Conservation (phyloP, 2,329 filamentous ascomycete species). For the Calonectria ilicicola region DNA sequence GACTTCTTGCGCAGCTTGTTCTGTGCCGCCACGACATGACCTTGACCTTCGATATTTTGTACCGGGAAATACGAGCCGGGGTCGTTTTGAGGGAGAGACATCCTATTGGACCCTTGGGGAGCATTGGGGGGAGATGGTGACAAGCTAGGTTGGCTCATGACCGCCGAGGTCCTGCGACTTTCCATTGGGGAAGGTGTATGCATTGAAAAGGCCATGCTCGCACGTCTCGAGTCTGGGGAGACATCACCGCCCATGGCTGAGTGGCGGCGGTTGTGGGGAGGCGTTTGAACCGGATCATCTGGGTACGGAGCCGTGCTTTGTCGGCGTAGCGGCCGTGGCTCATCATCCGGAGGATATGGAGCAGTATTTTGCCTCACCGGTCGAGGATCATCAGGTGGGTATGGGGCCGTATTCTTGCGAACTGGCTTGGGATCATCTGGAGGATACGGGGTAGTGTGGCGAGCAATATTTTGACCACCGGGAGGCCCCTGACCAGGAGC, state of each 20-base stretch:
- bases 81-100: conserved; percentile 32
- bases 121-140: conserved; percentile 8
- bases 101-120: conserved; percentile 24
- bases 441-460: conserved; percentile 6
- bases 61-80: conserved; percentile 35
- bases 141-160: conserved; percentile 20
- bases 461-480: conserved; percentile 1
- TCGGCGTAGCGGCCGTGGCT: conserved; percentile 11
- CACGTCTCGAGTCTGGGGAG: conserved; percentile 43
- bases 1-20: conserved; percentile 41
- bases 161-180: conserved; percentile 38
- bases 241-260: conserved; percentile 41
- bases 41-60: conserved; percentile 34
- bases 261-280: conserved; percentile 36
- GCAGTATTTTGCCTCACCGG: conserved; percentile 4
- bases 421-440: neutral
- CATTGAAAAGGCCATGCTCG: conserved; percentile 39
- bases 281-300: conserved; percentile 23
- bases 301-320: conserved; percentile 26
- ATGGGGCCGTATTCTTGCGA: conserved; percentile 3
- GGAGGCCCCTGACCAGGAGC: neutral
- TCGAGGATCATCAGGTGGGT: conserved; percentile 13
- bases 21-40: conserved; percentile 34
- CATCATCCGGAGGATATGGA: conserved; percentile 24
- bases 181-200: conserved; percentile 48